Base-by-base conservation (phyloP, 2,329 filamentous ascomycete species). In the Sporothrix schenckii region DNA sequence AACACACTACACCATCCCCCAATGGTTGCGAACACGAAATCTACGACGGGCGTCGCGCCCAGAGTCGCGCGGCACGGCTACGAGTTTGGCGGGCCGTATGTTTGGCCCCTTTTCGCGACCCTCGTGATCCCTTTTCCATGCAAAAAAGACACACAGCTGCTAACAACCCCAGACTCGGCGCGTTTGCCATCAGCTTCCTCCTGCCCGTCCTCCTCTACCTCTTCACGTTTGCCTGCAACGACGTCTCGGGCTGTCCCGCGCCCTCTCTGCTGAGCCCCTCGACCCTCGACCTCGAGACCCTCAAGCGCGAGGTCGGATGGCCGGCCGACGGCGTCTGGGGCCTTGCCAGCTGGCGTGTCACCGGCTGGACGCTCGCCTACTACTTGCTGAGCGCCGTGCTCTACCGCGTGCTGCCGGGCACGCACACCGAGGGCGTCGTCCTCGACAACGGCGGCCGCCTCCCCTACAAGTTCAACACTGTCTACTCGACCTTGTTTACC, bases 201-300 rank as follows among this genome's bases (percentile, higher is more conserved):
- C 88, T 97, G 0, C 94, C 94, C 0, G 72, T 93, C 54, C 85
- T 94, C 74, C 87, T 93, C 75, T 97, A 95, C 81, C 78, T 89
- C 75, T 90, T 94, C 77, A 86, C 89, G 61, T 97, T 97, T 78
- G 84, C 91, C 76, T 97, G 94, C 86, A 98, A 97, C 82, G 94
- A 98, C 79, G 84, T 96, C 73, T 91, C 92, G 10, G 94, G 95
- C 71, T 98, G 95, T 78, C 95, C 94, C 61, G 90, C 92, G 2
- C 93, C 94, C 3, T 93, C 92, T 4, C 84, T 94, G 10, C 85
- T 97, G 50, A 85, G 86, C 74, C 93, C 92, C 44, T 89, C 86
- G 70, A 91, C 87, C 10, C 81, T 97, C 72, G 89, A 89, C 54
- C 82, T 93, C 63, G 87, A 90, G 24, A 86, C 87, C 75, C 82